A percentile compares a stretch with the other conserved stretches of the same genome.
Conservation (phyloP, 2,329 filamentous ascomycete species). For the Colletotrichum sp. region DNA sequence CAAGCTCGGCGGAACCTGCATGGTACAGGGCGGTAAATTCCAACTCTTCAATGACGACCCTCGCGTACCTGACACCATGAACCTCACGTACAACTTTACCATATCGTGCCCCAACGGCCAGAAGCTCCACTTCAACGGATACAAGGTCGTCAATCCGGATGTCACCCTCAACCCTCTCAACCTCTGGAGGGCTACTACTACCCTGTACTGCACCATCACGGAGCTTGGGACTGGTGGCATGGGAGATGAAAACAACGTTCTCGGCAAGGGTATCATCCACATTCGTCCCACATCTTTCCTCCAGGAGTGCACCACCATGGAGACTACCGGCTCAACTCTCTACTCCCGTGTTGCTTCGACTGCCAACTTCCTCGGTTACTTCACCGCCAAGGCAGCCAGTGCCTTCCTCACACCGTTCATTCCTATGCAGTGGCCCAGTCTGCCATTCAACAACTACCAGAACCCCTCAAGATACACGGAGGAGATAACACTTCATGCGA, state of each 20-base stretch:
- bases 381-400: conserved; percentile 55
- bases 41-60: conserved; percentile 62
- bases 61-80: conserved; percentile 60
- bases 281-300: conserved; percentile 59
- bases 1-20: conserved; percentile 60
- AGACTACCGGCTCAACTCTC: conserved; percentile 51
- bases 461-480: conserved; percentile 51
- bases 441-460: conserved; percentile 51
- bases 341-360: conserved; percentile 49
- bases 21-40: conserved; percentile 63
- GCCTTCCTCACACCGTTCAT: conserved; percentile 61
- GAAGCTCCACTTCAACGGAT: conserved; percentile 63
- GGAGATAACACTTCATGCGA: conserved; percentile 50
- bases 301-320: conserved; percentile 58
- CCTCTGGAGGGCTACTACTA: conserved; percentile 67
- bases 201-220: conserved; percentile 65
- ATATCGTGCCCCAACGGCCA: conserved; percentile 59
- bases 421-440: conserved; percentile 57
- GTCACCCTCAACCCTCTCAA: conserved; percentile 59
- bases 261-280: conserved; percentile 65
- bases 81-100: conserved; percentile 67
- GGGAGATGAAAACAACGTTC: conserved; percentile 40
- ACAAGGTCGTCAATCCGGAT: conserved; percentile 66
- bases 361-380: conserved; percentile 60
- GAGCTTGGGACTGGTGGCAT: conserved; percentile 30